phyloP scores from a whole-genome alignment of 352 stramenopile species.

The Saprolegnia diclina region DNA sequence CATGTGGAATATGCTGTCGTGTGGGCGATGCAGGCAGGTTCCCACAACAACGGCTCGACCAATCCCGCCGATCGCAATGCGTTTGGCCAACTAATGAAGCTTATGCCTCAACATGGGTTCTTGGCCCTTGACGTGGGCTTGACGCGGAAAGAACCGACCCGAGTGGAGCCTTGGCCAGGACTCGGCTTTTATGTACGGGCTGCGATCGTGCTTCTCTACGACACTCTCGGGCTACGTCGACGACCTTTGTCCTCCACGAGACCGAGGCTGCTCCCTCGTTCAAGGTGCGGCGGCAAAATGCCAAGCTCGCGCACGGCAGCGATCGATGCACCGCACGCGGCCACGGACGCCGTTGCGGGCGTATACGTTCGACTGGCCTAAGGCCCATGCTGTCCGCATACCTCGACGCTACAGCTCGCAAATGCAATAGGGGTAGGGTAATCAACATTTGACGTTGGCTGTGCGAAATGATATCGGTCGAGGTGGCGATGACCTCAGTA shows the following conservation, averaged over 20 bases:
- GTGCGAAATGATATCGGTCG: neutral
- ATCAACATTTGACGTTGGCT: neutral
- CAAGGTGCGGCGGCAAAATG: slow-evolving; percentile 91
- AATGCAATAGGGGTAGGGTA: neutral
- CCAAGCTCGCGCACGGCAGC: slow-evolving; percentile 73
- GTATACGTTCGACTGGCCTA: neutral
- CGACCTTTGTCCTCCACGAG: slow-evolving; percentile 65
- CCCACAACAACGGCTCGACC: no score
- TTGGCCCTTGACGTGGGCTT: no score
- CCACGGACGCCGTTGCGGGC: slow-evolving; percentile 13
- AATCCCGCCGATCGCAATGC: no score
- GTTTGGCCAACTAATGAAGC: no score
- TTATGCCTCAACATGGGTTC: no score
- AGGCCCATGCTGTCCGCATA: neutral
- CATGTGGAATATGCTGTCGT: no score
- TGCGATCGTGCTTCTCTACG: slow-evolving; percentile 67
- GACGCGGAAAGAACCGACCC: slow-evolving; percentile 94
- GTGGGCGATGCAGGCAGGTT: no score
- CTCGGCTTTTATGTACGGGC: slow-evolving; percentile 48
- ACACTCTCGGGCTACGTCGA: slow-evolving; percentile 61
- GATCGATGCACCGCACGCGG: slow-evolving; percentile 73
- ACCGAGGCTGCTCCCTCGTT: slow-evolving; percentile 80
- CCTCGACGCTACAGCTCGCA: neutral
- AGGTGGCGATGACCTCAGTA: slow-evolving; percentile 39
- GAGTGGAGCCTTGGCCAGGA: slow-evolving; percentile 82